These are phyloP conservation scores for Hypomontagnella monticulosa DNA, from an alignment of 495 filamentous ascomycete genomes.

Conservation along the genomic window DNA sequence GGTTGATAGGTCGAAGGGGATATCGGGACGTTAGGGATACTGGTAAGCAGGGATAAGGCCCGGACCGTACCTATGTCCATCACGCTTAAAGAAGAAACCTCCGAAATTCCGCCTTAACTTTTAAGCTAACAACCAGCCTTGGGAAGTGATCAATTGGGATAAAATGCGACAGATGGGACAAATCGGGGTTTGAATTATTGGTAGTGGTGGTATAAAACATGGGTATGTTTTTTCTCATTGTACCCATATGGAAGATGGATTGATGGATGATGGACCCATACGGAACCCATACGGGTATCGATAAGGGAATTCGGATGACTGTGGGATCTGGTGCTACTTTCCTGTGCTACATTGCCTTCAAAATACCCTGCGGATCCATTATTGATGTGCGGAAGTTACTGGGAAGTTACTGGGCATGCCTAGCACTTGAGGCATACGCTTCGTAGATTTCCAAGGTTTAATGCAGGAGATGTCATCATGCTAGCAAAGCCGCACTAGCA, in stretches of 20 bases:
- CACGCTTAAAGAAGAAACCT: slow-evolving; percentile 17
- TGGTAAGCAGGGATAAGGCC: background rate
- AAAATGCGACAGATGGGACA: background rate
- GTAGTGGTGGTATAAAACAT: background rate
- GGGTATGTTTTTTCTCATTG: no score
- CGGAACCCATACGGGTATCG: no score
- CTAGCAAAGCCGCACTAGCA: slow-evolving; percentile 35
- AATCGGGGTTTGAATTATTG: background rate
- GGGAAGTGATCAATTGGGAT: background rate
- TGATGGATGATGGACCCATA: no score
- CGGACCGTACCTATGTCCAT: background rate
- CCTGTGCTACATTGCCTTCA: slow-evolving; percentile 18
- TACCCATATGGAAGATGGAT: background rate
- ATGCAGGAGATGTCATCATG: slow-evolving; percentile 29
- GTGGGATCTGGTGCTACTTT: slow-evolving; percentile 40
- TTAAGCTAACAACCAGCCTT: background rate
- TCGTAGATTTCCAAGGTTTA: no score
- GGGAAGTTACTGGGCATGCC: slow-evolving; percentile 16
- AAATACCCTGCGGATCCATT: background rate
- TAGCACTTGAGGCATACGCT: no score
- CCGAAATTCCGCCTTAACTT: slow-evolving; percentile 28
- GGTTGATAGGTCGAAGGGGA: slow-evolving; percentile 3
- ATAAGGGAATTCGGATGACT: slow-evolving; percentile 32
- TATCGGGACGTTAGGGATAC: slow-evolving; percentile 4
- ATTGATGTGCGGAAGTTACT: background rate